Evolutionary conservation across 1,139 yeast species (phyloP).

Genomic region (Candida frijolesensis): DNA sequence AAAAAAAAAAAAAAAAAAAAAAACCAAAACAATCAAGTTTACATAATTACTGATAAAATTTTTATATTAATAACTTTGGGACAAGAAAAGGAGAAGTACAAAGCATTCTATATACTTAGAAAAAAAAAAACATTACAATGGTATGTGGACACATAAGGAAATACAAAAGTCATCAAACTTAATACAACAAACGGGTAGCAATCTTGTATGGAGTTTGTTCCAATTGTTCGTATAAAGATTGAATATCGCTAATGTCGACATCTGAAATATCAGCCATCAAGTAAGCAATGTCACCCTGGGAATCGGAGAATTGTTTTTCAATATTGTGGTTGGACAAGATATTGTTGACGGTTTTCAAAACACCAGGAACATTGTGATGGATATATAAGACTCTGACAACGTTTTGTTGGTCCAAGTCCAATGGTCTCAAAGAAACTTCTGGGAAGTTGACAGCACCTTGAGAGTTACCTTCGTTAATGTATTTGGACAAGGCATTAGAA

Average conservation of each 20-base stretch:
- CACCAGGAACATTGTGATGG: slow-evolving; percentile 99
- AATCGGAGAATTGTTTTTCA: slow-evolving; percentile 96
- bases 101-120: slow-evolving; percentile 2
- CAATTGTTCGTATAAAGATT: slow-evolving; percentile 79
- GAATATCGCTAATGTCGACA: slow-evolving; percentile 81
- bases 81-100: background rate
- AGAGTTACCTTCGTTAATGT: slow-evolving; percentile 96
- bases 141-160: background rate
- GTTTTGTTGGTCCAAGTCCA: slow-evolving; percentile 84
- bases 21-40: background rate
- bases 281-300: slow-evolving; percentile 94
- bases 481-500: slow-evolving; percentile 79
- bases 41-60: background rate
- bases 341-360: slow-evolving; percentile 93
- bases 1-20: background rate
- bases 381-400: slow-evolving; percentile 93
- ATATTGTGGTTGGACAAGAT: slow-evolving; percentile 93
- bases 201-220: slow-evolving; percentile 91
- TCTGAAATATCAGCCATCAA: slow-evolving; percentile 96
- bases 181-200: slow-evolving; percentile 87
- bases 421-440: slow-evolving; percentile 89
- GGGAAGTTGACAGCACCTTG: slow-evolving; percentile 98
- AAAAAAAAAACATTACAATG: background rate
- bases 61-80: background rate
- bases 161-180: slow-evolving; percentile 17